These are phyloP conservation scores for Chaetomium olivaceum DNA, from an alignment of 2,329 filamentous ascomycete genomes.

Conservation along the genomic window DNA sequence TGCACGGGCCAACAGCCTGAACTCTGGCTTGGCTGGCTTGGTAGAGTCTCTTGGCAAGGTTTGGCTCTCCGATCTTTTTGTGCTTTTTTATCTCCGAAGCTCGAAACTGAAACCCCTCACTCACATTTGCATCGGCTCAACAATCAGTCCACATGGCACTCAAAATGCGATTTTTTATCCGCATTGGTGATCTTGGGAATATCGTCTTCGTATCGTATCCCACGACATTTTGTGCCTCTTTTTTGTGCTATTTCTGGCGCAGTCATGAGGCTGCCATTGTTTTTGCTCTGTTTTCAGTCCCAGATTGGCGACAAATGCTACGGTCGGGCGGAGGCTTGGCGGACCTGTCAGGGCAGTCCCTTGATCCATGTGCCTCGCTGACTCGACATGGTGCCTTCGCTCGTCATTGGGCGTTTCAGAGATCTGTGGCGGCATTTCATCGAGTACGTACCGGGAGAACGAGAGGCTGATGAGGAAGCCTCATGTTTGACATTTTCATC, in stretches of 20 bases:
- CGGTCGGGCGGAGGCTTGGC: constrained; percentile 12
- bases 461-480: not conserved
- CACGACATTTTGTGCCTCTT: not conserved
- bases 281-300: constrained; percentile 6
- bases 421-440: constrained; percentile 5
- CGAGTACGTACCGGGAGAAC: not conserved
- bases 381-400: constrained; percentile 24
- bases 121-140: not conserved
- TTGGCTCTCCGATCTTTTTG: not conserved
- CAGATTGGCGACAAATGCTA: constrained; percentile 4
- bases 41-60: not conserved
- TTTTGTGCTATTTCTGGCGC: not conserved
- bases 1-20: constrained; percentile 25
- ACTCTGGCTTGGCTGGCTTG: constrained; percentile 13
- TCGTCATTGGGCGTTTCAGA: constrained; percentile 24
- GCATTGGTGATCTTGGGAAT: not conserved
- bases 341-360: constrained; percentile 30
- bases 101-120: not conserved
- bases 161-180: not conserved
- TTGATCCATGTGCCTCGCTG: constrained; percentile 31
- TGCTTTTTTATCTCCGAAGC: not conserved
- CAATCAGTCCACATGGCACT: not conserved
- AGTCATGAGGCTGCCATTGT: not conserved
- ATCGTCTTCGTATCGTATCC: not conserved
- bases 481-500: not conserved